Evolutionary conservation across 257 asterid genomes (phyloP), one percentile per base, ranked within the genome.

Genomic region (Nicotiana otophora): DNA sequence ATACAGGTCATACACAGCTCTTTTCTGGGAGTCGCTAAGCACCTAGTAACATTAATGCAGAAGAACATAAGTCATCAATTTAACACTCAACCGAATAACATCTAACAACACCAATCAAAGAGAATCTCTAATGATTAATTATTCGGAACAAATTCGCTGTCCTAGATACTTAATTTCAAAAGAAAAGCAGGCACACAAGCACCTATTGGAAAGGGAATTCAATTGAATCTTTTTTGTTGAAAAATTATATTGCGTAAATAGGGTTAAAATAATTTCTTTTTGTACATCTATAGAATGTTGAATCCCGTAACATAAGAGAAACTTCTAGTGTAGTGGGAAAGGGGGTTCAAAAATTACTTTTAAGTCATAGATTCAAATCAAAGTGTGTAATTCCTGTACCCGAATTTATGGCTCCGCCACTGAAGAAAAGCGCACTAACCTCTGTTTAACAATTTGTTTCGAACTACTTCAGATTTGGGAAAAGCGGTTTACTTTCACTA

Each of bases 21-120:
- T 87, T 53, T 85, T 89, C 84, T 89, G 88, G 78, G 91, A 78
- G 80, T 89, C 91, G 65, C 91, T 89, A 8, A 89, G 83, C 78
- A 89, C 91, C 91, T 89, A 84, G 20, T 54, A 34, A 72, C 33
- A 53, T n/a, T 33, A 36, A 23, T 54, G 26, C 53, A 77, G 4
- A 34, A 39, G 19, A 69, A 48, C 68, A 81, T 34, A 3, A 53
- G 39, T 60, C 63, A 64, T 66, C 82, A 42, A 60, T 11, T 57
- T n/a, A 23, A 46, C 80, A 77, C 10, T 20, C 11, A 42, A 26
- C 30, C 36, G 23, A 42, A 7, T 62, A 26, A 61, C 20, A 33
- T 39, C 76, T 42, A 19, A 17, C 31, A 79, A 26, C 26, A 7
- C 23, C 14, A 67, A 58, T 23, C 62, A 39, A 80, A 80, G 12